Evolutionary conservation across 2,329 filamentous ascomycete species (phyloP).

Genomic region (Ilyonectria robusta): DNA sequence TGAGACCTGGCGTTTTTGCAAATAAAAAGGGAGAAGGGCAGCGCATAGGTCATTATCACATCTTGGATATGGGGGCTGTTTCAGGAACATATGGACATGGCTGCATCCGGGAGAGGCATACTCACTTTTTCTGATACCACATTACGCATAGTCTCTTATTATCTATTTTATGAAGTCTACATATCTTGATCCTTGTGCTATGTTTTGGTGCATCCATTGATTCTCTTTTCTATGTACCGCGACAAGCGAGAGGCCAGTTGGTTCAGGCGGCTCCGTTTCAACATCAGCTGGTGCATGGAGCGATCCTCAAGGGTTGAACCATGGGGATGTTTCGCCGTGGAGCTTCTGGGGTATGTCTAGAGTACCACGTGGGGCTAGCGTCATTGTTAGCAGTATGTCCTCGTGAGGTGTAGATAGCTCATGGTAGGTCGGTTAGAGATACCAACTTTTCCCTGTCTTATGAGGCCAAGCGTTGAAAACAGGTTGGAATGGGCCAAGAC

Average conservation of each 20-base stretch:
- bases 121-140: constrained; percentile 46
- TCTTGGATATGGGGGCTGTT: constrained; percentile 14
- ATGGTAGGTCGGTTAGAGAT: too few species aligned
- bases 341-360: background rate
- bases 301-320: background rate
- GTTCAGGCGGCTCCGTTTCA: constrained; percentile 19
- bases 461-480: background rate
- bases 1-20: constrained; percentile 40
- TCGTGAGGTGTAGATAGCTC: too few species aligned
- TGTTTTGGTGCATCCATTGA: background rate
- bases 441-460: background rate
- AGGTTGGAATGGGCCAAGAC: background rate
- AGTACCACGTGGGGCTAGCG: background rate
- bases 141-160: constrained; percentile 43
- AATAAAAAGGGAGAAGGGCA: constrained; percentile 36
- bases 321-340: constrained; percentile 12
- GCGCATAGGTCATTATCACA: constrained; percentile 8
- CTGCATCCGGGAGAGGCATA: constrained; percentile 43
- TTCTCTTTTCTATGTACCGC: background rate
- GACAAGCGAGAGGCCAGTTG: background rate
- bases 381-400: too few species aligned
- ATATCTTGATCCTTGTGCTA: background rate
- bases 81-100: constrained; percentile 28
- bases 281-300: constrained; percentile 17
- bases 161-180: constrained; percentile 14